Evolutionary conservation across 257 asterid species (phyloP).

Genomic region (Sherardia arvensis): DNA sequence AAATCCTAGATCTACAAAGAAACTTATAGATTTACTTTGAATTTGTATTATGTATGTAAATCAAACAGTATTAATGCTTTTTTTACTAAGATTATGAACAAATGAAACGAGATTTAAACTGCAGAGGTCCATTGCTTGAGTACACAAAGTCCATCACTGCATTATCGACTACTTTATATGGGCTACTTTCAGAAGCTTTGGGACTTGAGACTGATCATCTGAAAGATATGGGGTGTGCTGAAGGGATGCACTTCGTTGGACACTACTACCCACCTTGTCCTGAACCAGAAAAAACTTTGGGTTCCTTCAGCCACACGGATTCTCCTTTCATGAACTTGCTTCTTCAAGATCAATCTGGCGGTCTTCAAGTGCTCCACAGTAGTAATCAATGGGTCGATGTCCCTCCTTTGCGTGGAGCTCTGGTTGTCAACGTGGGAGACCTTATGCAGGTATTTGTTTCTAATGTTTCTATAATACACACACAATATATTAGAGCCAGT

Average conservation of each 20-base stretch:
- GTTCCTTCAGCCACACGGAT: constrained; percentile 26
- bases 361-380: constrained; percentile 42
- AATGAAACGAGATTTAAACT: too few relatives aligned
- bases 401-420: constrained; percentile 30
- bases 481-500: too few relatives aligned
- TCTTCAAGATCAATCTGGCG: constrained; percentile 37
- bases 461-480: too few relatives aligned
- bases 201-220: constrained; percentile 27
- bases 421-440: constrained; percentile 40
- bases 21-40: too few relatives aligned
- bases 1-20: too few relatives aligned
- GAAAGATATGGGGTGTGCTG: constrained; percentile 31
- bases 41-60: too few relatives aligned
- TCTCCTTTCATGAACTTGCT: constrained; percentile 29
- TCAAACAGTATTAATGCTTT: neutral
- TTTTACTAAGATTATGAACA: too few relatives aligned
- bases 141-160: constrained; percentile 22
- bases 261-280: constrained; percentile 55
- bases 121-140: constrained; percentile 23
- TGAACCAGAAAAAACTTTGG: constrained; percentile 35
- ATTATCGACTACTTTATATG: constrained; percentile 24
- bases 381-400: constrained; percentile 39
- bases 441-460: constrained; percentile 37
- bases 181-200: constrained; percentile 32
- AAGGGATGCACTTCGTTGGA: constrained; percentile 13